Conservation (phyloP, 768 basidiomycete genomes). For the Pisolithus tinctorius region DNA sequence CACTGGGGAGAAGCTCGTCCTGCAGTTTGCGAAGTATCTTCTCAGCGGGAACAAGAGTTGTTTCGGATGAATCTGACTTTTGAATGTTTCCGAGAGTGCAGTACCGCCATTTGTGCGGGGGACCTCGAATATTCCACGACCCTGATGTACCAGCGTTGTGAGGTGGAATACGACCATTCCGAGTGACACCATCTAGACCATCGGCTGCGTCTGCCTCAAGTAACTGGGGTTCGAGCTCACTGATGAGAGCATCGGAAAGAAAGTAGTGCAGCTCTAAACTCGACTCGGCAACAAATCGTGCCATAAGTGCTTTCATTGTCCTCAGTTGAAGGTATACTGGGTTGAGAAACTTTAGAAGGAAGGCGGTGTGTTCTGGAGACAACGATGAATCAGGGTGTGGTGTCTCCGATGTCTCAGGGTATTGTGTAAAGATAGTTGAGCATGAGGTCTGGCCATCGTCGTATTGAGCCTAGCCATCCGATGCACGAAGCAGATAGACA, state of each 20-base stretch:
- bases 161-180: constrained; percentile 49
- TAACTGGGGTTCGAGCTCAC: constrained; percentile 58
- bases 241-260: constrained; percentile 62
- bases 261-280: constrained; percentile 87
- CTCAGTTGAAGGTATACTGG: constrained; percentile 82
- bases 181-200: constrained; percentile 46
- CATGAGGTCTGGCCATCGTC: constrained; percentile 46
- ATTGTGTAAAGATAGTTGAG: constrained; percentile 51
- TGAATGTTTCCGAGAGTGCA: constrained; percentile 42
- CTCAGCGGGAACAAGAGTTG: constrained; percentile 7
- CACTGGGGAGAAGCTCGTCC: constrained; percentile 68
- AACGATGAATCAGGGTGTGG: constrained; percentile 48
- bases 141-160: constrained; percentile 58
- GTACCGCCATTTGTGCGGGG: constrained; percentile 94
- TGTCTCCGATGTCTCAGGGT: constrained; percentile 40
- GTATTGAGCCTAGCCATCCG: constrained; percentile 4
- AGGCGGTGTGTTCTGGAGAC: constrained; percentile 52
- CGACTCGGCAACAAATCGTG: constrained; percentile 80
- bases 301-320: constrained; percentile 72
- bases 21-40: constrained; percentile 41
- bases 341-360: constrained; percentile 82
- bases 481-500: constrained; percentile 28
- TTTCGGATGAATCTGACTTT: not conserved
- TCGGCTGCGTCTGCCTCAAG: constrained; percentile 59
- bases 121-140: constrained; percentile 72